Evolutionary conservation across 352 stramenopile genomes (phyloP), one percentile per base, ranked within the genome.

Genomic region (Globisporangium rhizosaccharum): DNA sequence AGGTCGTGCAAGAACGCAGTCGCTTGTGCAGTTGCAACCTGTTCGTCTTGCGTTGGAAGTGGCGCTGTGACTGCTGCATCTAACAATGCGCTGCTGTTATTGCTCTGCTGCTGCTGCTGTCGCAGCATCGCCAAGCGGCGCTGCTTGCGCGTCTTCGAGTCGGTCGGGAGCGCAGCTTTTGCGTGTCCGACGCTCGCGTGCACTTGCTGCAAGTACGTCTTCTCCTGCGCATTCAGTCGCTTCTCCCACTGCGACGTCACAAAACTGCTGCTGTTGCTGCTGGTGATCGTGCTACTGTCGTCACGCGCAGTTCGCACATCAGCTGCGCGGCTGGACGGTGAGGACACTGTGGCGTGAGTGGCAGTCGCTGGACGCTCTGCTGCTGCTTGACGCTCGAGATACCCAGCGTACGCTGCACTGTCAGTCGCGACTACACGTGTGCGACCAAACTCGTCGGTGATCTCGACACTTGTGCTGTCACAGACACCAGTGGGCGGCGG

Each of bases 161-260:
- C 66, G 50, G 45, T 61, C 11, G 17, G 17, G 2, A 52, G 47
- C 23, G 76, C 56, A 1, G 57, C 65, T 70, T 89, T 87, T 4
- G 79, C 76, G 12, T 72, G 67, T 17, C 68, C 65, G 7, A 69
- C 71, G 53, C 62, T 62, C 51, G 76, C 75, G 51, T 92, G 84
- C 9, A 94, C 81, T 68, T 92, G 57, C 45, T 78, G 67, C 3
- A 94, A 51, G 56, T 85, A 82, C 7, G 61, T 37, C 57, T 92
- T 94, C 56, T 94, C 84, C 1, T 59, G 45, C 25, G 39, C 56
- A 30, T 87, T 88, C 18, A 94, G 66, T 14, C 75, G 79, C 57
- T 86, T 82, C 49, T 94, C 84, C 84, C 84, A 94, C 47, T 92
- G 84, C 11, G 84, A 92, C 12, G 81, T 71, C 20, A 94, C 84